Conservation (phyloP, 148 eudicot species). For the Spergularia marina region DNA sequence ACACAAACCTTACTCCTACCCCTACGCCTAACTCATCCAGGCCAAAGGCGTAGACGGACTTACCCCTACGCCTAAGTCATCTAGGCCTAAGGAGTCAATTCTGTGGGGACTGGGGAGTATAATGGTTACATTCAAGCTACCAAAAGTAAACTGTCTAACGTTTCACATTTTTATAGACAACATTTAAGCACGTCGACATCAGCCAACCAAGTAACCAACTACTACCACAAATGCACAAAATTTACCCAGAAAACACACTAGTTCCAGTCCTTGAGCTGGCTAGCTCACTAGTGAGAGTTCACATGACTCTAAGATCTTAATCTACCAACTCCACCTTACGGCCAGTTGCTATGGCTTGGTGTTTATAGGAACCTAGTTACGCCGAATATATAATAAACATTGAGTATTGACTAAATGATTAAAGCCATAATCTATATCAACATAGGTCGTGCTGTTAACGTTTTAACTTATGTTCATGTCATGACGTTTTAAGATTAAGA, state of each 20-base stretch:
- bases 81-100: too few species aligned
- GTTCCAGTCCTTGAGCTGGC: background rate
- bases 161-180: background rate
- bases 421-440: background rate
- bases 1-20: too few species aligned
- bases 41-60: too few species aligned
- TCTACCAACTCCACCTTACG: background rate
- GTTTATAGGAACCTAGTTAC: background rate
- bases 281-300: conserved; percentile 11
- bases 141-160: background rate
- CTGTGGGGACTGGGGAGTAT: too few species aligned
- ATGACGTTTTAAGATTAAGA: background rate
- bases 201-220: background rate
- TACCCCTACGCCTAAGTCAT: too few species aligned
- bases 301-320: conserved; percentile 13
- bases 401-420: background rate
- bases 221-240: conserved; percentile 5
- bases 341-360: background rate
- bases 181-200: conserved; percentile 1
- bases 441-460: conserved; percentile 7
- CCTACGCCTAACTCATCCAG: too few species aligned
- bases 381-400: background rate
- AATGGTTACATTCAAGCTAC: background rate
- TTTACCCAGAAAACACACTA: background rate
- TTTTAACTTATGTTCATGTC: background rate